Conservation (phyloP, 1,284 basidiomycete genomes). For the Baeospora myosura region DNA sequence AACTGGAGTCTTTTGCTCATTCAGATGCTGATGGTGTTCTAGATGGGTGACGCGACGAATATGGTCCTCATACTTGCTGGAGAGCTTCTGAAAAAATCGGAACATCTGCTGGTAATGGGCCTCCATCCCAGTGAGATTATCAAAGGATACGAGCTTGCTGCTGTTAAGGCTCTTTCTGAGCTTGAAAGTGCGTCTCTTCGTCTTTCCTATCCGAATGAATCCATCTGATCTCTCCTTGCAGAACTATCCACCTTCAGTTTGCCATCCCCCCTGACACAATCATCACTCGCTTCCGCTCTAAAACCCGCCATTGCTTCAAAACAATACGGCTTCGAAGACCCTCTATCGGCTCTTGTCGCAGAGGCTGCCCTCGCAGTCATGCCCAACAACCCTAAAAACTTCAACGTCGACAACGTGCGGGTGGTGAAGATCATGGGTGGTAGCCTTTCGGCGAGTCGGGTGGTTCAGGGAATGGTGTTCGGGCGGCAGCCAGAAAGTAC, state of each 20-base stretch:
- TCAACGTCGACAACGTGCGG: slow-evolving; percentile 97
- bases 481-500: slow-evolving; percentile 89
- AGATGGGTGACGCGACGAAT: slow-evolving; percentile 98
- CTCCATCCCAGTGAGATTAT: slow-evolving; percentile 94
- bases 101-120: slow-evolving; percentile 91
- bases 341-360: slow-evolving; percentile 79
- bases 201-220: slow-evolving; percentile 11
- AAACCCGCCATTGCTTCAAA: slow-evolving; percentile 94
- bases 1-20: slow-evolving; percentile 4
- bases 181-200: slow-evolving; percentile 70
- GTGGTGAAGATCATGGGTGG: slow-evolving; percentile 99
- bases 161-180: slow-evolving; percentile 78
- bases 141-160: slow-evolving; percentile 94
- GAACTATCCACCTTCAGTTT: slow-evolving; percentile 61
- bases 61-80: slow-evolving; percentile 93
- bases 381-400: slow-evolving; percentile 83
- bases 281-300: slow-evolving; percentile 76
- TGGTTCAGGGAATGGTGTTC: slow-evolving; percentile 98
- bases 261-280: slow-evolving; percentile 71
- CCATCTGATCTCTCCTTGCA: slow-evolving; percentile 24
- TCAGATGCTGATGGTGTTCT: slow-evolving; percentile 6
- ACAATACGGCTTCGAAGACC: slow-evolving; percentile 91
- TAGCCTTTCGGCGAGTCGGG: slow-evolving; percentile 73
- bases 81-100: slow-evolving; percentile 91
- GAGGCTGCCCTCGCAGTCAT: slow-evolving; percentile 90